Base-by-base conservation (phyloP, 768 basidiomycete species). In the Lactarius indigo region DNA sequence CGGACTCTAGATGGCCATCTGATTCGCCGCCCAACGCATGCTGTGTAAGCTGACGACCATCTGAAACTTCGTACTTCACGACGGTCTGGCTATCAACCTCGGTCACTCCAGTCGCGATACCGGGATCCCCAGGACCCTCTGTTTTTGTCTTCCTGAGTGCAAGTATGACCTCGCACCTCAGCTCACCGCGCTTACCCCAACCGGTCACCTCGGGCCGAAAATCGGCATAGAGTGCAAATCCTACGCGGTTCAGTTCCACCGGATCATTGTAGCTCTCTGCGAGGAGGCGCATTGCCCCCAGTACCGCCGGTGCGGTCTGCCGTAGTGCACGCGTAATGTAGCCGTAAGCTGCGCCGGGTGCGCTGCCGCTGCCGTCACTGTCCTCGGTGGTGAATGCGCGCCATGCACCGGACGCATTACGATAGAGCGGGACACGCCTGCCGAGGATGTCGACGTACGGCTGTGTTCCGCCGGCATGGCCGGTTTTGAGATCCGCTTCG, bases 361-460 rank as follows among this genome's bases (percentile, higher is more conserved):
- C 85, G 4, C 92, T 91, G 8, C 61, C 61, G 18, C 65, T 56
- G 1, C 66, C 66, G 41, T 42, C 57, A 35, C 58, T 39, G 28
- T 64, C 66, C 5, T 82, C 79, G 8, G 86, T 83, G 6, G 86
- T 82, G 17, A 98, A 84, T 2, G 92, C 96, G 41, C 93, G 86
- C 94, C 95, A 97, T 70, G 89, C 85, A 15, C 83, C 79, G 54
- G 76, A 75, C 6, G 75, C 76, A 42, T 88, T 88, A 71, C 87
- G 85, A 72, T 90, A 92, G 15, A 98, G 85, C 0, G 93, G 90
- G 76, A 93, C 94, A 72, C 87, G 82, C 76, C 84, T 81, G 59
- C 92, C 90, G 85, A 97, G 90, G 30, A 98, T 78, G 70, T 95
- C 91, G 13, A 92, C 88, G 72, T 90, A 94, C 1, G 92, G 91